These are phyloP conservation scores for Helichrysum umbraculigerum DNA, from an alignment of 129 eudicot species.

Conservation along the genomic window DNA sequence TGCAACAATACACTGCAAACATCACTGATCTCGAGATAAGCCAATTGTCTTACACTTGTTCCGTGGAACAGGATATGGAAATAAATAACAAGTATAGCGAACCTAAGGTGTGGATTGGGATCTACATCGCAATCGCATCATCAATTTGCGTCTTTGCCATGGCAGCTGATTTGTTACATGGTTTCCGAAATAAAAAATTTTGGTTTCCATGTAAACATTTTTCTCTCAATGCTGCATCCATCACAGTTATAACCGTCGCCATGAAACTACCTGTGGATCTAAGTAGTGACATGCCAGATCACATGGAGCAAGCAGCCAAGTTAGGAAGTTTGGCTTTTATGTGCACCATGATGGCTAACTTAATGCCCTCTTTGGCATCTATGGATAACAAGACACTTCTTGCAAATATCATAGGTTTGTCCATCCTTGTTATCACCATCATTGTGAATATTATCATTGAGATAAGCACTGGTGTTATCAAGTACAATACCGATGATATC, in stretches of 20 bases:
- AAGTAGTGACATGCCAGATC: constrained; percentile 1
- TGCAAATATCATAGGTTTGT: background rate
- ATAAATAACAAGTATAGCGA: background rate
- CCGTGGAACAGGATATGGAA: no score
- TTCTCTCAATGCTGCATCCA: no score
- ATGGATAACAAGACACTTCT: background rate
- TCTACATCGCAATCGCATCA: constrained; percentile 43
- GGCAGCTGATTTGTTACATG: constrained; percentile 32
- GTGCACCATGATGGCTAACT: no score
- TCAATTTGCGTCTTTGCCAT: constrained; percentile 38
- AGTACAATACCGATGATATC: no score
- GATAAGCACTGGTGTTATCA: background rate
- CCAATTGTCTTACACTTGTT: no score
- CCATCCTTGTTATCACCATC: background rate
- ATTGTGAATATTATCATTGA: background rate
- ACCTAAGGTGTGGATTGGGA: constrained; percentile 47
- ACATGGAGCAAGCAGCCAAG: constrained; percentile 11
- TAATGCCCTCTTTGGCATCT: no score
- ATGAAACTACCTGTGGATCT: constrained; percentile 1
- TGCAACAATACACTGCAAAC: no score
- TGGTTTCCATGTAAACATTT: no score
- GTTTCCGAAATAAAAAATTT: no score
- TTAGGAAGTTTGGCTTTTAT: constrained; percentile 1
- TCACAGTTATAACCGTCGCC: constrained; percentile 31
- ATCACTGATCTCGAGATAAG: no score